A percentile compares a stretch with the other conserved stretches of the same genome.
These are phyloP conservation scores for Paraphoma chrysanthemicola DNA, from an alignment of 2,329 filamentous ascomycete genomes.

Conservation along the genomic window DNA sequence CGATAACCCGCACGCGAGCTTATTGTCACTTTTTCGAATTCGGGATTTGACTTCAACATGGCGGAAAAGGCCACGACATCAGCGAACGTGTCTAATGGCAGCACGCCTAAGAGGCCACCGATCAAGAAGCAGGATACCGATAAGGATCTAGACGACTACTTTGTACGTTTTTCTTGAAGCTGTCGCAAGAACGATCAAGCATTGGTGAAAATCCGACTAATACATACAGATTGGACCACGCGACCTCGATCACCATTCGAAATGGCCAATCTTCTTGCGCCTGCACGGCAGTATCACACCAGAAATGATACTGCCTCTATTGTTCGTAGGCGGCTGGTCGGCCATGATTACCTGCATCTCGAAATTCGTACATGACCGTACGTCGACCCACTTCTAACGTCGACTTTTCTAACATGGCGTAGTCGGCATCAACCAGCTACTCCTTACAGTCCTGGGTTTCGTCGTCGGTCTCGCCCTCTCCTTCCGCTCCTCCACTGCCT, in stretches of 20 bases:
- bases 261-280: conserved; percentile 76
- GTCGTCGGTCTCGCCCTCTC: conserved; percentile 77
- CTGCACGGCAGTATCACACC: conserved; percentile 77
- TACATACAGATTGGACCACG: conserved; percentile 60
- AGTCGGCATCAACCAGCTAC: conserved; percentile 67
- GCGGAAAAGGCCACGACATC: conserved; percentile 21
- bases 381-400: not conserved
- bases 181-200: conserved; percentile 18
- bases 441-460: conserved; percentile 80
- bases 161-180: conserved; percentile 49
- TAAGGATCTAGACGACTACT: conserved; percentile 63
- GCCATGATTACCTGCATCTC: conserved; percentile 64
- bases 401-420: conserved; percentile 21
- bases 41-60: conserved; percentile 2
- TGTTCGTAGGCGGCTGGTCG: conserved; percentile 70
- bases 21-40: not conserved
- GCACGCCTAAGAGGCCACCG: not conserved
- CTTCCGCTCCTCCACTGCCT: conserved; percentile 77
- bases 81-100: conserved; percentile 16
- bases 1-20: not conserved
- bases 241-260: conserved; percentile 74
- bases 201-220: not conserved
- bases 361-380: conserved; percentile 49
- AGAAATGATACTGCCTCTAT: conserved; percentile 73
- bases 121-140: conserved; percentile 32